Evolutionary conservation across 805 yeast species (phyloP).

Genomic region (Crinitomyces ghanaensis): DNA sequence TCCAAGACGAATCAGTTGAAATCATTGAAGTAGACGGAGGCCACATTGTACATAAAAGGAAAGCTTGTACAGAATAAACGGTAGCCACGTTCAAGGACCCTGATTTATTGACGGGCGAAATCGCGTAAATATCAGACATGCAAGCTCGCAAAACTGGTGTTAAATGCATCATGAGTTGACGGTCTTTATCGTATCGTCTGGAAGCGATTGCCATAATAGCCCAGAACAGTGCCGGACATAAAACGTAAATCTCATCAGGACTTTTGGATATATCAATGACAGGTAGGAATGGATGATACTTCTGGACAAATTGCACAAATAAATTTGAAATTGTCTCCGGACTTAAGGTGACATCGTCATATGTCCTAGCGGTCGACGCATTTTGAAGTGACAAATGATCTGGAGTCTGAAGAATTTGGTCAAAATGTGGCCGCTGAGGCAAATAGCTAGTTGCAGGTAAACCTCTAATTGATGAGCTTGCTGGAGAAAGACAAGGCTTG

Average conservation of each 20-base stretch:
- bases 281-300: conserved; percentile 79
- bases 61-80: conserved; percentile 90
- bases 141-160: conserved; percentile 64
- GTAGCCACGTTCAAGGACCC: conserved; percentile 63
- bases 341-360: conserved; percentile 56
- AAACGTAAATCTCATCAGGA: conserved; percentile 64
- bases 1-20: conserved; percentile 94
- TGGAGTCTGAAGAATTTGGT: conserved; percentile 4
- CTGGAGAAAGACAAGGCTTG: not conserved
- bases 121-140: conserved; percentile 77
- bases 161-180: conserved; percentile 43
- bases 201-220: conserved; percentile 77
- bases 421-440: conserved; percentile 2
- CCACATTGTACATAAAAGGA: conserved; percentile 82
- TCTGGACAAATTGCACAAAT: conserved; percentile 56
- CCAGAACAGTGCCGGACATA: conserved; percentile 91
- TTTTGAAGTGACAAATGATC: conserved; percentile 4
- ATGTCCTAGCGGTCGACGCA: conserved; percentile 37
- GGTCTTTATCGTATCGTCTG: conserved; percentile 40
- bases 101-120: conserved; percentile 79
- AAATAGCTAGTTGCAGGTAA: conserved; percentile 3
- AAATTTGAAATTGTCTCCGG: conserved; percentile 51
- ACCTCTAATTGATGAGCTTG: not conserved
- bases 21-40: conserved; percentile 91
- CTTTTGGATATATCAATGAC: conserved; percentile 75